A percentile compares a stretch with the other conserved stretches of the same genome.
These are phyloP conservation scores for Monilinia aucupariae DNA, from an alignment of 2,329 filamentous ascomycete species.

Conservation along the genomic window DNA sequence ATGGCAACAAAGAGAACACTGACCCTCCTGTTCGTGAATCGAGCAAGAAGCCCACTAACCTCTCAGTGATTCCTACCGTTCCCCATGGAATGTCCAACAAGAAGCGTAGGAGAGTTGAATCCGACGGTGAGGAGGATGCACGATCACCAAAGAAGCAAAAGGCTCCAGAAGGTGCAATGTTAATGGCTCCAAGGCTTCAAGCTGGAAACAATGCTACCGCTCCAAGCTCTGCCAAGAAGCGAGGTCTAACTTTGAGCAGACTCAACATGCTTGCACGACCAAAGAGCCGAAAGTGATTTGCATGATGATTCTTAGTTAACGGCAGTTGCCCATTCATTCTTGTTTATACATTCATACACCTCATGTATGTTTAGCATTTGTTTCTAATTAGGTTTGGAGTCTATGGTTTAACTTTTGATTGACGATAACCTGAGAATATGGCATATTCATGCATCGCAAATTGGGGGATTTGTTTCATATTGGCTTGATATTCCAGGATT, in stretches of 20 bases:
- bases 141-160: slow-evolving; percentile 56
- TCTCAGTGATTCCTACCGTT: slow-evolving; percentile 36
- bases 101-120: slow-evolving; percentile 55
- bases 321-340: slow-evolving; percentile 16
- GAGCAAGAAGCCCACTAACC: slow-evolving; percentile 5
- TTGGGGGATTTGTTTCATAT: slow-evolving; percentile 12
- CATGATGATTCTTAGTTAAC: slow-evolving; percentile 29
- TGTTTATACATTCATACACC: slow-evolving; percentile 13
- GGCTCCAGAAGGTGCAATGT: slow-evolving; percentile 31
- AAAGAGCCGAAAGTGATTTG: slow-evolving; percentile 45
- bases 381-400: slow-evolving; percentile 15
- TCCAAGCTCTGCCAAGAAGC: slow-evolving; percentile 43
- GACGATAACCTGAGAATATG: slow-evolving; percentile 12
- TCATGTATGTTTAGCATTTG: slow-evolving; percentile 10
- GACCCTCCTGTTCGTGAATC: slow-evolving; percentile 32
- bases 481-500: neutral
- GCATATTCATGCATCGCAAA: slow-evolving; percentile 16
- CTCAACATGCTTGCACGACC: slow-evolving; percentile 57
- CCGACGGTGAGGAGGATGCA: slow-evolving; percentile 52
- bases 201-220: slow-evolving; percentile 27
- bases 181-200: slow-evolving; percentile 32
- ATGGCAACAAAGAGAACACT: slow-evolving; percentile 51
- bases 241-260: slow-evolving; percentile 51
- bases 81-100: slow-evolving; percentile 61
- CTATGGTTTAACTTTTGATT: neutral